Conservation (phyloP, 2,329 filamentous ascomycete genomes). For the Ascochyta clinopodiicola region DNA sequence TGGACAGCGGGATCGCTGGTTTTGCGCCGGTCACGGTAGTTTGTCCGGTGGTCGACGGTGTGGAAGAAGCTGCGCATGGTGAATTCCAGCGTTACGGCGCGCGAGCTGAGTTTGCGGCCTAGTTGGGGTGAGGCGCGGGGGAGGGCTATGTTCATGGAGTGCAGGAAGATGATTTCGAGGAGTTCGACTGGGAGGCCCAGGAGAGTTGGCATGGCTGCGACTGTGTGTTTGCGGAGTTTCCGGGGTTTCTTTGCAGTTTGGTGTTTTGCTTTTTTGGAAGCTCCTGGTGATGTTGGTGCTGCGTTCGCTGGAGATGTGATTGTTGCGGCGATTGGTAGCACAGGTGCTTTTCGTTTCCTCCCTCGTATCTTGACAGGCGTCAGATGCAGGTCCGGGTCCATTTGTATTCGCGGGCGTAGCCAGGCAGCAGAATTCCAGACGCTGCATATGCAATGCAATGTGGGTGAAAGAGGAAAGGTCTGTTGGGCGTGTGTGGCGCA, state of each 20-base stretch:
- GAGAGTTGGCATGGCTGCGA: conserved; percentile 40
- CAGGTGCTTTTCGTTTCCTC: conserved; percentile 34
- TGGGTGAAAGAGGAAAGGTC: conserved; percentile 28
- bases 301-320: conserved; percentile 9
- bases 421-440: conserved; percentile 35
- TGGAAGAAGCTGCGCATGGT: conserved; percentile 43
- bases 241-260: conserved; percentile 13
- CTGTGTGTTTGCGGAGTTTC: conserved; percentile 21
- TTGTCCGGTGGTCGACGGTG: conserved; percentile 41
- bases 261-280: conserved; percentile 11
- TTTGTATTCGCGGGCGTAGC: conserved; percentile 24
- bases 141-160: conserved; percentile 46
- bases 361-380: conserved; percentile 45
- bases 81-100: conserved; percentile 36
- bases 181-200: conserved; percentile 45
- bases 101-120: conserved; percentile 42
- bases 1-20: conserved; percentile 33
- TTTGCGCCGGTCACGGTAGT: conserved; percentile 28
- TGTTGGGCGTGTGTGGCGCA: conserved; percentile 26
- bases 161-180: conserved; percentile 45
- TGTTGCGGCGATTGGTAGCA: conserved; percentile 7
- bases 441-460: conserved; percentile 26
- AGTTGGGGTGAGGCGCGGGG: conserved; percentile 39
- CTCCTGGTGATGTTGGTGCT: conserved; percentile 4
- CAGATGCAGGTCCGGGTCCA: conserved; percentile 42